Conservation (phyloP, 2,329 filamentous ascomycete genomes). For the Alternaria longipes region DNA sequence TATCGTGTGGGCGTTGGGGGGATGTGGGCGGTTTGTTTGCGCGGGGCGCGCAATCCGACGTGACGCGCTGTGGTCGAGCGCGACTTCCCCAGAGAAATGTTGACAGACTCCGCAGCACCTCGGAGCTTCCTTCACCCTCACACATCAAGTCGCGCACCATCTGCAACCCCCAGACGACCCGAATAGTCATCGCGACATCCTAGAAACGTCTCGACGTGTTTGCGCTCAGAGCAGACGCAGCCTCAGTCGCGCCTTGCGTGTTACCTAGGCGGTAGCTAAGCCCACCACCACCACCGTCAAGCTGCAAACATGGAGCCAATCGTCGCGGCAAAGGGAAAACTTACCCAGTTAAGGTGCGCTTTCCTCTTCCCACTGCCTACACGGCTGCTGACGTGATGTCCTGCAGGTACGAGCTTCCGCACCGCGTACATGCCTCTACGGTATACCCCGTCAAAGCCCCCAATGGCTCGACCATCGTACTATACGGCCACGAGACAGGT, state of each 20-base stretch:
- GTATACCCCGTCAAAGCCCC: slow-evolving; percentile 67
- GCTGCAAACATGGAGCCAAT: slow-evolving; percentile 77
- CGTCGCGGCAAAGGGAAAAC: slow-evolving; percentile 43
- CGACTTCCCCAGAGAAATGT: slow-evolving; percentile 29
- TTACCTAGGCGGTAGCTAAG: neutral
- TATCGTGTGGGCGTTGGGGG: slow-evolving; percentile 1
- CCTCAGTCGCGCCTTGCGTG: neutral
- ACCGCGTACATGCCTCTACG: slow-evolving; percentile 65
- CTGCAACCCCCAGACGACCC: neutral
- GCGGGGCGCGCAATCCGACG: slow-evolving; percentile 25
- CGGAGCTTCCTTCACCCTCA: slow-evolving; percentile 19
- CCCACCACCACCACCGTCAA: neutral
- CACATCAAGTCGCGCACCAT: slow-evolving; percentile 5
- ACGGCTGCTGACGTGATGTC: slow-evolving; percentile 18
- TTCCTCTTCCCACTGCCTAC: neutral
- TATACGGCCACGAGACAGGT: slow-evolving; percentile 68
- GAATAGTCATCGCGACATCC: neutral
- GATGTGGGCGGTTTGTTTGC: slow-evolving; percentile 24
- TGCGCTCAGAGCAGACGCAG: neutral
- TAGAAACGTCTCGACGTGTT: neutral
- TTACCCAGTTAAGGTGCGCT: slow-evolving; percentile 43
- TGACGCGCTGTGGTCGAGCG: slow-evolving; percentile 40
- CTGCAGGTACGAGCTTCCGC: slow-evolving; percentile 67
- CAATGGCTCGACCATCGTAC: slow-evolving; percentile 69
- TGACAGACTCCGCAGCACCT: slow-evolving; percentile 22